Base-by-base conservation (phyloP, 1,284 basidiomycete genomes). In the Pascua sp. region DNA sequence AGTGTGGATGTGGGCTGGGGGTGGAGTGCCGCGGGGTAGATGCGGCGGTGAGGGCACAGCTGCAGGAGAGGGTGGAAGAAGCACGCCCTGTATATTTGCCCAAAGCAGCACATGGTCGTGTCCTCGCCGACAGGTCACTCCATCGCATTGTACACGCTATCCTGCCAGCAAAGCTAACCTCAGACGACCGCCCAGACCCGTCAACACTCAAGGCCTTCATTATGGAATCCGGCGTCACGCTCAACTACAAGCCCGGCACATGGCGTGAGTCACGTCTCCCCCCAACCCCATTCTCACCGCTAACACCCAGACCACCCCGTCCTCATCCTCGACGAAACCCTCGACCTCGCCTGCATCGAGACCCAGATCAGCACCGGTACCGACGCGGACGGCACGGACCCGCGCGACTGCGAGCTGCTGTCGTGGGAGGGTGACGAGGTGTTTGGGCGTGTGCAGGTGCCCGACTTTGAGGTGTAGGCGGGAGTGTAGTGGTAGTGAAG, bases 201-300 rank as follows among this genome's bases (percentile, higher is more conserved):
- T 65, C 69, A 46, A 89, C 84, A 0, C 64, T 91, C 66, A 56
- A 61, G 51, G 53, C 67, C 32, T 69, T 69, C 62, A 58, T 59
- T 46, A 59, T 63, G 49, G 56, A 59, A 49, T 79, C 83, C 2
- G 82, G 83, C 1, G 90, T 93, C 68, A 92, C 91, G 0, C 83
- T 97, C 51, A 84, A 88, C 46, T 97, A 97, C 73, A 79, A 85
- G 55, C 83, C 83, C 2, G 90, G 85, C 8, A 79, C 90, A 54
- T 97, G 94, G 94, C 93, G 91, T 91, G 66, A 83, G 88, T 85
- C 47, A 11, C 49, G 50, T 16, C 45, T 44, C 24, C 47, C n/a
- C 13, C 24, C 24, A 32, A 32, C 24, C 47, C 4, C 39, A 32
- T 36, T n/a, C 17, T 47, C 18, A 37, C 8, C 5, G 32, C 46